Base-by-base conservation (phyloP, 305 asterid genomes). In the Ajuga reptans region DNA sequence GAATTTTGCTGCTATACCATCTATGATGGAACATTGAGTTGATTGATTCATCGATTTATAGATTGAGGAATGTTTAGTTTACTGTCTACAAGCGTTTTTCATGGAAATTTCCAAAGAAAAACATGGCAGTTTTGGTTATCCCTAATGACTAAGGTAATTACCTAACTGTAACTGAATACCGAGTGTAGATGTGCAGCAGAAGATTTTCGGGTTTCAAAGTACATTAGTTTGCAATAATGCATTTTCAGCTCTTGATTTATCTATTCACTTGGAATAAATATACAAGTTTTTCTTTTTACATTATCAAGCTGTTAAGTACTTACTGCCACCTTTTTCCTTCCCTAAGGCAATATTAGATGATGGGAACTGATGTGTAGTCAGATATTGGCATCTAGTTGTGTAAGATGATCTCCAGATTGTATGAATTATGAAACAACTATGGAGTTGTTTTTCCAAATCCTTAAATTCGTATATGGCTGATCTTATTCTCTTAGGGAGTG, bases 1-100 rank as follows among this genome's bases (percentile, higher is more conserved):
- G 60, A 75, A 27, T 66, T 33, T 18, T 55, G 27, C 33, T 61
- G 79, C 62, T 59, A 49, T 72, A 17, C 31, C 37, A 66, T 72
- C 33, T 33, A 59, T 1, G 5, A 33, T 45, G 72, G 66, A 50
- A 52, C 34, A 55, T 49, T 76, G 63, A 43, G 72, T 18, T 61
- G 16, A 6, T 51, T 66, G 71, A 15, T 62, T 29, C 45, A 49
- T 53, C 46, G 72, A 50, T 41, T 69, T 29, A 15, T 71, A 55
- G 61, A 55, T 49, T 72, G 21, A 49, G 11, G 18, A 21, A 33
- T 49, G 21, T 46, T 68, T 41, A 21, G 9, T 49, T 10, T 66
- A 5, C n/a, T 21, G 9, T 49, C 6, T 55, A 2, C 1, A 18
- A 46, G 59, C 46, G 31, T 29, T 54, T 56, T 49, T 53, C 72